Evolutionary conservation across 2,329 filamentous ascomycete species (phyloP), one percentile per base, ranked within the genome.

Genomic region (Penicillium frequentans): DNA sequence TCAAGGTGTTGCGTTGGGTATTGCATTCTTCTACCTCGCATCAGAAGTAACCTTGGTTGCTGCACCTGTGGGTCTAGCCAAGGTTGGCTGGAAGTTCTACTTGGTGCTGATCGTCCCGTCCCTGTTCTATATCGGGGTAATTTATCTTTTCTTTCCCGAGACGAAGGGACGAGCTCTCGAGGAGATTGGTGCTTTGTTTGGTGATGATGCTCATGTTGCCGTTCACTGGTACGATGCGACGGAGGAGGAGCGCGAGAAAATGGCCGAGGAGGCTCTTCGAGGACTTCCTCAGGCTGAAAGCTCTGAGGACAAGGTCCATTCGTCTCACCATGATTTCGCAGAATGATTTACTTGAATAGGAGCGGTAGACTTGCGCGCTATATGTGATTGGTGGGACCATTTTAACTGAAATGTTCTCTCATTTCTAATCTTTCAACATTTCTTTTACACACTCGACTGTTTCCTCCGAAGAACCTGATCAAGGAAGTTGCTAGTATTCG

Each of bases 51-150:
- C 70, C 7, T 68, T 77, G 3, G 65, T 71, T 6, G 69, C 65
- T 8, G 72, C 65, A 5, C 71, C 72, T 0, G 70, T 71, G 35
- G 73, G 70, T 6, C 57, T 75, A 19, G 63, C 70, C 29, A 61
- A 58, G 2, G 70, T 75, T 50, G 64, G 59, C 14, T 75, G 73
- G 72, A 73, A 67, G 56, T 75, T 73, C 57, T 78, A 76, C 27
- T 68, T 79, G 10, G 74, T 75, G 9, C 54, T 74, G 16, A 73
- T 73, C 24, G 58, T 70, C 11, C 69, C 71, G 8, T 73, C 67
- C 1, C 61, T 67, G 3, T 55, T 70, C n/a, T 70, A 73, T 58
- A 65, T 68, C n/a, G 47, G 63, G 3, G 65, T 65, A 27, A 67
- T 76, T 19, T 76, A 63, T 47, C 70, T 74, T 47, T 57, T 74